These are phyloP conservation scores for Coelastrella sp. DNA, from an alignment of 139 green algal species.

Conservation along the genomic window DNA sequence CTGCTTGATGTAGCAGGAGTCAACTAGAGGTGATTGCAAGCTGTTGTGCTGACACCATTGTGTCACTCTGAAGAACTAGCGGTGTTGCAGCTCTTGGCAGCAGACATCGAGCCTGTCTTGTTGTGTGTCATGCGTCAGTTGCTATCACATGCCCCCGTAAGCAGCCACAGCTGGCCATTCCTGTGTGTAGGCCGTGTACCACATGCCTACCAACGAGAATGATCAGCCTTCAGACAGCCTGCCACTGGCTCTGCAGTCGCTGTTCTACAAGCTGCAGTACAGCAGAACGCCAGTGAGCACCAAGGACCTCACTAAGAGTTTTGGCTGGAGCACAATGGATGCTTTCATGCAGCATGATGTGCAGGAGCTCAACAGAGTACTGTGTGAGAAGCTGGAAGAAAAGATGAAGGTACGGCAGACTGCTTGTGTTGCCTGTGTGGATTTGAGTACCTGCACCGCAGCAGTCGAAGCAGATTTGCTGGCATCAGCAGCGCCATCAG, in stretches of 20 bases:
- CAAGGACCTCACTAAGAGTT: constrained; percentile 96
- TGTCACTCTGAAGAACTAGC: too few species aligned
- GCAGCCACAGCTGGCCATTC: too few species aligned
- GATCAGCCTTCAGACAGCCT: constrained; percentile 81
- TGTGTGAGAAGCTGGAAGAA: constrained; percentile 97
- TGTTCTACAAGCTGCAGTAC: constrained; percentile 99
- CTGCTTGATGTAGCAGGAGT: neutral
- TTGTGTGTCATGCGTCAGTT: neutral
- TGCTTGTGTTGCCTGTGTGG: neutral
- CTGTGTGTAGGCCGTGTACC: constrained; percentile 90
- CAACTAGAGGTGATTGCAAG: too few species aligned
- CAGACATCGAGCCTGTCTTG: too few species aligned
- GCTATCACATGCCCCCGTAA: too few species aligned
- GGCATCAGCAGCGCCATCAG: too few species aligned
- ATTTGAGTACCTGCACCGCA: too few species aligned
- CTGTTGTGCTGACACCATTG: too few species aligned
- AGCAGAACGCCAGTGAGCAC: constrained; percentile 81
- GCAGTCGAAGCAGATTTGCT: too few species aligned
- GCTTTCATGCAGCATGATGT: constrained; percentile 99
- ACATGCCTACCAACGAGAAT: constrained; percentile 92
- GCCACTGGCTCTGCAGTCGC: constrained; percentile 93
- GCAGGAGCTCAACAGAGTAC: constrained; percentile 97
- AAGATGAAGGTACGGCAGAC: constrained; percentile 95
- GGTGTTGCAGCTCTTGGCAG: too few species aligned
- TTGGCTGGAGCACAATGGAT: constrained; percentile 96